A percentile compares a stretch with the other conserved stretches of the same genome.
Conservation (phyloP, 1,284 basidiomycete species). For the Exobasidium rhododendri region DNA sequence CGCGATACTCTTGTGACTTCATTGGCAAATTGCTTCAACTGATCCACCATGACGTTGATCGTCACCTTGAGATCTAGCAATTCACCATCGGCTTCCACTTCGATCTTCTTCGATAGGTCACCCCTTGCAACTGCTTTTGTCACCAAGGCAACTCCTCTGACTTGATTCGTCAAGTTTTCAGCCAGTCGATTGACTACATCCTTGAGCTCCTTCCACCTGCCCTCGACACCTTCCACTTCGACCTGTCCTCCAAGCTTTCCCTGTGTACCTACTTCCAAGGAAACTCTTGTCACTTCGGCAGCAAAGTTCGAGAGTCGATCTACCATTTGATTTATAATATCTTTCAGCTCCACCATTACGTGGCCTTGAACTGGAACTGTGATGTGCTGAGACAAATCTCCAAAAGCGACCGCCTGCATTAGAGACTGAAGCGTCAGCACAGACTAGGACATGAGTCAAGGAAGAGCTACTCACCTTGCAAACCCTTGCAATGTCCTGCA, state of each 20-base stretch:
- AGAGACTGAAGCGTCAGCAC: not conserved
- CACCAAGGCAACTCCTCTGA: slow-evolving; percentile 87
- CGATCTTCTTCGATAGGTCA: slow-evolving; percentile 91
- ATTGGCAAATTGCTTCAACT: slow-evolving; percentile 81
- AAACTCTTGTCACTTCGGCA: slow-evolving; percentile 88
- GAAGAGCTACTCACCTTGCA: slow-evolving; percentile 63
- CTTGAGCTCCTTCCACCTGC: slow-evolving; percentile 55
- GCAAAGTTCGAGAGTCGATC: slow-evolving; percentile 87
- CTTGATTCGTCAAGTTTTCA: slow-evolving; percentile 75
- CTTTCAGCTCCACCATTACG: slow-evolving; percentile 95
- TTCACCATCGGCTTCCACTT: slow-evolving; percentile 92
- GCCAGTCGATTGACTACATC: slow-evolving; percentile 56
- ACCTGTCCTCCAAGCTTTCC: slow-evolving; percentile 56
- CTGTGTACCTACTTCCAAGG: slow-evolving; percentile 68
- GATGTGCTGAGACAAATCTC: slow-evolving; percentile 92
- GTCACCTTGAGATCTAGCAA: slow-evolving; percentile 96
- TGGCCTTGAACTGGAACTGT: slow-evolving; percentile 92
- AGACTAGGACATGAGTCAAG: not conserved
- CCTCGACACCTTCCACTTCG: slow-evolving; percentile 54
- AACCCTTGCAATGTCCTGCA: slow-evolving; percentile 84
- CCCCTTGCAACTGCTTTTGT: slow-evolving; percentile 97
- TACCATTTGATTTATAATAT: slow-evolving; percentile 92
- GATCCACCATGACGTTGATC: slow-evolving; percentile 92
- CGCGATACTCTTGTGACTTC: slow-evolving; percentile 92
- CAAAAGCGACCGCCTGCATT: slow-evolving; percentile 74